Conservation (phyloP, 1,284 basidiomycete genomes). For the Omphalotus olearius region DNA sequence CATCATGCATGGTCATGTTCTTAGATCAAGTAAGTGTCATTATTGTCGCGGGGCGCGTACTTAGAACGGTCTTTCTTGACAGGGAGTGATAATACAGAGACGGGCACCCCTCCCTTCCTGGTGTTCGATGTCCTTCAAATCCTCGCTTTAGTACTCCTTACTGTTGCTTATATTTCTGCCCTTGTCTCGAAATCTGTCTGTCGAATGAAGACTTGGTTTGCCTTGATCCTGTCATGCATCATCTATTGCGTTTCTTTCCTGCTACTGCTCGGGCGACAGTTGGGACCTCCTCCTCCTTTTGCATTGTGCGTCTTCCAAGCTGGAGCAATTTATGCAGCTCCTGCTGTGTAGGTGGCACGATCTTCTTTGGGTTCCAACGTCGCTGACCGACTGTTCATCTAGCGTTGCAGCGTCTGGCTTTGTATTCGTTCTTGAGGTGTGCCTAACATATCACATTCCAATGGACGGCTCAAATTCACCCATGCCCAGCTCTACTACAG, state of each 20-base stretch:
- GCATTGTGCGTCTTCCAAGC: slow-evolving; percentile 7
- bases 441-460: neutral
- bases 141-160: slow-evolving; percentile 1
- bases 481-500: slow-evolving; percentile 1
- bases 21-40: too few relatives aligned
- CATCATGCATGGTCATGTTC: too few relatives aligned
- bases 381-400: neutral
- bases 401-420: slow-evolving; percentile 4
- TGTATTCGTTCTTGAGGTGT: slow-evolving; percentile 6
- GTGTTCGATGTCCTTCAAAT: slow-evolving; percentile 5
- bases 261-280: slow-evolving; percentile 9
- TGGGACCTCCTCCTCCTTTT: slow-evolving; percentile 6
- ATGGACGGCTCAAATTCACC: neutral
- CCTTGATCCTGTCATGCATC: slow-evolving; percentile 4
- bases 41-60: too few relatives aligned
- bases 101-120: neutral
- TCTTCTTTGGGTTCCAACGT: neutral
- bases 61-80: neutral
- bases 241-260: slow-evolving; percentile 10
- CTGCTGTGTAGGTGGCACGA: neutral
- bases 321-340: slow-evolving; percentile 9
- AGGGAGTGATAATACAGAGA: neutral
- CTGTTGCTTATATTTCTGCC: slow-evolving; percentile 1
- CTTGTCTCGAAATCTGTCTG: neutral
- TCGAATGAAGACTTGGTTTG: slow-evolving; percentile 11